Percentiles rank a stretch among this genome's conserved stretches.
These are phyloP conservation scores for Leptoxyphium fumago DNA, from an alignment of 2,329 filamentous ascomycete species.

Conservation along the genomic window DNA sequence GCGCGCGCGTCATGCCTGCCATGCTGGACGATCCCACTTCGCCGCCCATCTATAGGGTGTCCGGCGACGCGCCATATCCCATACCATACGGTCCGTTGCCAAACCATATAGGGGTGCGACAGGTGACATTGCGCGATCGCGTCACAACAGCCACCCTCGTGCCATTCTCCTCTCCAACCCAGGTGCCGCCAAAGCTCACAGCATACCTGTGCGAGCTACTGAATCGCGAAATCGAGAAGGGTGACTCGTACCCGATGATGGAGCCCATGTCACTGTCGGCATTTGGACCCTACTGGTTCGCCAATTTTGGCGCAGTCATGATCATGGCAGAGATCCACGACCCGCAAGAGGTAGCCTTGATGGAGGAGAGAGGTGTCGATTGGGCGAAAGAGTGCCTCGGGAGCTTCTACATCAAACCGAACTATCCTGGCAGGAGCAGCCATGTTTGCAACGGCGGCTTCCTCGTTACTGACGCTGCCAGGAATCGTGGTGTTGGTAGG, in stretches of 20 bases:
- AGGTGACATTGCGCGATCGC: conserved; percentile 70
- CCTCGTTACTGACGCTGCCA: conserved; percentile 31
- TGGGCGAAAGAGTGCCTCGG: conserved; percentile 74
- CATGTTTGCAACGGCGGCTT: conserved; percentile 63
- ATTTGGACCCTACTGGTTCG: conserved; percentile 80
- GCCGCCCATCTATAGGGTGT: conserved; percentile 54
- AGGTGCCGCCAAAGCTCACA: conserved; percentile 62
- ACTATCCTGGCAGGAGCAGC: conserved; percentile 80
- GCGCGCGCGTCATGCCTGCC: conserved; percentile 37
- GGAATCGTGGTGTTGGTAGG: conserved; percentile 35
- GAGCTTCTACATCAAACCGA: conserved; percentile 88
- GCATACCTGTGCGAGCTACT: conserved; percentile 70
- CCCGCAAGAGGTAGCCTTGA: conserved; percentile 35
- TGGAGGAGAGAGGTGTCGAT: conserved; percentile 37
- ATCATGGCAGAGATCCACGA: conserved; percentile 59
- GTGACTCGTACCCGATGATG: conserved; percentile 83
- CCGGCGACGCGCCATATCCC: conserved; percentile 51
- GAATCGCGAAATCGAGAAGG: conserved; percentile 81
- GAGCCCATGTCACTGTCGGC: conserved; percentile 57
- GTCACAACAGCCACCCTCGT: conserved; percentile 73
- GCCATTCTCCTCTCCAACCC: conserved; percentile 60
- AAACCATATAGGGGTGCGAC: conserved; percentile 52
- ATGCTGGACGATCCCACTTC: conserved; percentile 64
- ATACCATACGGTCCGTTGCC: conserved; percentile 50
- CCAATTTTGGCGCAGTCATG: conserved; percentile 81